A percentile compares a stretch with the other conserved stretches of the same genome.
Evolutionary conservation across 2,329 filamentous ascomycete species (phyloP).

Genomic region (Aureobasidium sp.): DNA sequence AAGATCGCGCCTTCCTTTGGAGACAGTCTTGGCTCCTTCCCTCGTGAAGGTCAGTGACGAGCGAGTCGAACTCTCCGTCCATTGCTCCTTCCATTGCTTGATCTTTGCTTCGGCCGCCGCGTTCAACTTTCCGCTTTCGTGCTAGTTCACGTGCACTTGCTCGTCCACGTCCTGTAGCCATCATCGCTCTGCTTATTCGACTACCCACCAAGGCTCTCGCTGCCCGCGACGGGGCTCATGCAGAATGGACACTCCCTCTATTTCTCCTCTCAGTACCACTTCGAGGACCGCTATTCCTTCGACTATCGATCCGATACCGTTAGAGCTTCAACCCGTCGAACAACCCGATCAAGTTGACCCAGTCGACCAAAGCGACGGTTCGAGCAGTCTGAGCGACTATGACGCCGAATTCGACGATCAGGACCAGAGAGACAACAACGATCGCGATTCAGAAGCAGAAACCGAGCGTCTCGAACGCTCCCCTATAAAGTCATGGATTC

Average conservation of each 20-base stretch:
- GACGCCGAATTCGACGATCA: slow-evolving; percentile 69
- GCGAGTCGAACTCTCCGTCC: not conserved
- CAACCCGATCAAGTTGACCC: not conserved
- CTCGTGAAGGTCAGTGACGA: not conserved
- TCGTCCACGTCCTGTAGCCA: not conserved
- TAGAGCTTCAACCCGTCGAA: not conserved
- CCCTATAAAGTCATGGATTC: slow-evolving; percentile 25
- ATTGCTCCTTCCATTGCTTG: not conserved
- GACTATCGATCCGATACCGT: not conserved
- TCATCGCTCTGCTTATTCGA: not conserved
- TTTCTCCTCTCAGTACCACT: slow-evolving; percentile 30
- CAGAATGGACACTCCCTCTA: slow-evolving; percentile 22
- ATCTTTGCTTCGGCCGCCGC: not conserved
- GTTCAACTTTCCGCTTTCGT: not conserved
- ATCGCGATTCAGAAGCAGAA: slow-evolving; percentile 77
- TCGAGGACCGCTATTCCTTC: slow-evolving; percentile 16
- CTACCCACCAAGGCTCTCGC: slow-evolving; percentile 7
- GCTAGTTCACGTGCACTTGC: not conserved
- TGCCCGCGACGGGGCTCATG: slow-evolving; percentile 9
- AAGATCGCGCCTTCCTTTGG: not conserved
- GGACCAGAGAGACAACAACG: slow-evolving; percentile 26
- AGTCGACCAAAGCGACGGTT: slow-evolving; percentile 43
- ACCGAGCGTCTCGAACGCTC: slow-evolving; percentile 85
- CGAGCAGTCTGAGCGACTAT: slow-evolving; percentile 88
- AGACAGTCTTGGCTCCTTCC: not conserved